Evolutionary conservation across 1,284 basidiomycete genomes (phyloP).

Genomic region (Trichosporon sp.): DNA sequence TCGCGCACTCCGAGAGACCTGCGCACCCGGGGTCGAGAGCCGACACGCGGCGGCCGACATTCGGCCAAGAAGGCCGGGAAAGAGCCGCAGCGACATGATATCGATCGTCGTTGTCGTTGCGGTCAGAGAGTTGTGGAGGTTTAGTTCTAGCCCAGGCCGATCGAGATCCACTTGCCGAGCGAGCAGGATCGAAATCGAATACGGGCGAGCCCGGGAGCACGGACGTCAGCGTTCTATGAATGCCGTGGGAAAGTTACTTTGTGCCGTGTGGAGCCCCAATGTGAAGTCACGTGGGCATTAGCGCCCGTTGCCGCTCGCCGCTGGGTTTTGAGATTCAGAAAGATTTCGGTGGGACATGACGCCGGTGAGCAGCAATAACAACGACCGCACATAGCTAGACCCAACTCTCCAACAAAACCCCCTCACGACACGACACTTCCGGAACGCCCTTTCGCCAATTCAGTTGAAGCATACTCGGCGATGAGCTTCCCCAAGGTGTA

Average conservation of each 20-base stretch:
- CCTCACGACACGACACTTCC: too few species aligned
- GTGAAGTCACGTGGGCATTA: background rate
- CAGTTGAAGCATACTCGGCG: too few species aligned
- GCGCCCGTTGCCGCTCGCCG: conserved; percentile 9
- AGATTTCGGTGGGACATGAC: conserved; percentile 12
- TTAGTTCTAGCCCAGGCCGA: too few species aligned
- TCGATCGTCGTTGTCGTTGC: too few species aligned
- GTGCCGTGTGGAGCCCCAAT: background rate
- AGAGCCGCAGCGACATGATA: conserved; percentile 14
- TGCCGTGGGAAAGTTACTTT: background rate
- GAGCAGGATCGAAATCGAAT: background rate
- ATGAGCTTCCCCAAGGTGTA: conserved; percentile 64
- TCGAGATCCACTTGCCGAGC: too few species aligned
- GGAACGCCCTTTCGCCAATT: background rate
- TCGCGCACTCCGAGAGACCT: background rate
- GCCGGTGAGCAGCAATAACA: background rate
- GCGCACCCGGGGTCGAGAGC: background rate
- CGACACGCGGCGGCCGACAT: background rate
- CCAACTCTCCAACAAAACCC: too few species aligned
- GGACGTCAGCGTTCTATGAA: background rate
- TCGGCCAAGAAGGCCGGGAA: conserved; percentile 5
- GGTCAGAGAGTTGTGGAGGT: too few species aligned
- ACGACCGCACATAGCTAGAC: too few species aligned
- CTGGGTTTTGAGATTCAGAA: too few species aligned
- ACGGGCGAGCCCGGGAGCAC: background rate